These are phyloP conservation scores for Gastroboletus turbinatus DNA, from an alignment of 1,284 basidiomycete genomes.

Conservation along the genomic window DNA sequence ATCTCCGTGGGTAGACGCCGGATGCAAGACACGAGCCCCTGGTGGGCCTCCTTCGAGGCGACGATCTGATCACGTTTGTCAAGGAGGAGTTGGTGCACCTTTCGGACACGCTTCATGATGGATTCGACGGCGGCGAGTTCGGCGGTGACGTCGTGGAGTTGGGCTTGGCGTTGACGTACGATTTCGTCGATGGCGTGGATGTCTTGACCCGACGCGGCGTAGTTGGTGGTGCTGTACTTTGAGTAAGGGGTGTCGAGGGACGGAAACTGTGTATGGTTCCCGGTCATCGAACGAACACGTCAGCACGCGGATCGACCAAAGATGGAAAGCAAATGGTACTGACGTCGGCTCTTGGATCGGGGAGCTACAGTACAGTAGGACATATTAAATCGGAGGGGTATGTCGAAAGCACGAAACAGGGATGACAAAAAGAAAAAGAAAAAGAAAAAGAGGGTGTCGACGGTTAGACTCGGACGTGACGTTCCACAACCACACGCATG, in stretches of 20 bases:
- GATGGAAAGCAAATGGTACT: neutral
- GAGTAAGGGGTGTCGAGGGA: slow-evolving; percentile 20
- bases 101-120: slow-evolving; percentile 17
- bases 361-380: slow-evolving; percentile 8
- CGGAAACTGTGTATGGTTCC: neutral
- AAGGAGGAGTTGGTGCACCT: slow-evolving; percentile 13
- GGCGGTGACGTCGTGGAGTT: slow-evolving; percentile 19
- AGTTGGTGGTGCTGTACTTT: slow-evolving; percentile 21
- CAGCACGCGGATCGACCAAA: neutral
- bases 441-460: neutral
- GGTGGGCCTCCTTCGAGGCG: slow-evolving; percentile 18
- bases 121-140: slow-evolving; percentile 15
- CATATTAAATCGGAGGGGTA: neutral
- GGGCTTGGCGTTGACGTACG: slow-evolving; percentile 17
- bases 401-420: neutral
- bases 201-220: slow-evolving; percentile 18
- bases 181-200: slow-evolving; percentile 15
- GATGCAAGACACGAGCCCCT: slow-evolving; percentile 32
- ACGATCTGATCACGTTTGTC: slow-evolving; percentile 18
- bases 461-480: neutral
- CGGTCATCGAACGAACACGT: neutral
- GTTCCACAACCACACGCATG: neutral
- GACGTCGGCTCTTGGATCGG: slow-evolving; percentile 15
- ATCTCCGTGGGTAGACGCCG: slow-evolving; percentile 36
- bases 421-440: neutral